phyloP scores from a whole-genome alignment of 2,329 filamentous ascomycete genomes.

The Hymenoscyphus salicellus region DNA sequence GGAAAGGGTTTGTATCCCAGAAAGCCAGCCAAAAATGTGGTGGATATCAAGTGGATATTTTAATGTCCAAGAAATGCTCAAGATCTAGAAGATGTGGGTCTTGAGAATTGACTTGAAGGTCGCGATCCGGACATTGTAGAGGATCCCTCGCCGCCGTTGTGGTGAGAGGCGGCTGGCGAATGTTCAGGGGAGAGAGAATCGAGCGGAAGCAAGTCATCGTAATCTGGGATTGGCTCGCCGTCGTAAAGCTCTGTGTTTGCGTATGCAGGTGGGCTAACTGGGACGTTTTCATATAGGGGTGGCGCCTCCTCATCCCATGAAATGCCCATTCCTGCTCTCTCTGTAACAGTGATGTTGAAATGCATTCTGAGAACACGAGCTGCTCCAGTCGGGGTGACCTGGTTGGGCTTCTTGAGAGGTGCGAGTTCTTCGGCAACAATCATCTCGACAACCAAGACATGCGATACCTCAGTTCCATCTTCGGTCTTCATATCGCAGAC shows the following conservation, averaged over 20 bases:
- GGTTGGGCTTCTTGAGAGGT: slow-evolving; percentile 62
- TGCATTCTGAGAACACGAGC: slow-evolving; percentile 91
- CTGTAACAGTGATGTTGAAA: slow-evolving; percentile 79
- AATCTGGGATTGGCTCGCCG: slow-evolving; percentile 32
- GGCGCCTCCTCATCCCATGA: slow-evolving; percentile 97
- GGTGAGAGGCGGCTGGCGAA: not conserved
- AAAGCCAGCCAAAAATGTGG: too few species aligned
- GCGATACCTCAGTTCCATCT: slow-evolving; percentile 74
- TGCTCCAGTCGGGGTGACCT: slow-evolving; percentile 81
- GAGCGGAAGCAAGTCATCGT: slow-evolving; percentile 30
- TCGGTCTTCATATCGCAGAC: slow-evolving; percentile 74
- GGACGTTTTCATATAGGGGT: slow-evolving; percentile 90
- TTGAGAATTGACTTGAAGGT: not conserved
- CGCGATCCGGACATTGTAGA: not conserved
- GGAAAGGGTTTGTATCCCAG: not conserved
- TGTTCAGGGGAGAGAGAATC: slow-evolving; percentile 7
- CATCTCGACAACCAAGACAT: slow-evolving; percentile 87
- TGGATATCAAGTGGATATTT: not conserved
- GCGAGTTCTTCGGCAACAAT: slow-evolving; percentile 90
- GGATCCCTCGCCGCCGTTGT: not conserved
- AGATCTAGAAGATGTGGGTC: not conserved
- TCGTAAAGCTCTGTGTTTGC: slow-evolving; percentile 23
- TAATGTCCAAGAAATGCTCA: not conserved
- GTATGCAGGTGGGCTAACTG: slow-evolving; percentile 77
- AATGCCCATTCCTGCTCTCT: slow-evolving; percentile 89